These are phyloP conservation scores for Leccinum ochraceum DNA, from an alignment of 768 basidiomycete species.

Conservation along the genomic window DNA sequence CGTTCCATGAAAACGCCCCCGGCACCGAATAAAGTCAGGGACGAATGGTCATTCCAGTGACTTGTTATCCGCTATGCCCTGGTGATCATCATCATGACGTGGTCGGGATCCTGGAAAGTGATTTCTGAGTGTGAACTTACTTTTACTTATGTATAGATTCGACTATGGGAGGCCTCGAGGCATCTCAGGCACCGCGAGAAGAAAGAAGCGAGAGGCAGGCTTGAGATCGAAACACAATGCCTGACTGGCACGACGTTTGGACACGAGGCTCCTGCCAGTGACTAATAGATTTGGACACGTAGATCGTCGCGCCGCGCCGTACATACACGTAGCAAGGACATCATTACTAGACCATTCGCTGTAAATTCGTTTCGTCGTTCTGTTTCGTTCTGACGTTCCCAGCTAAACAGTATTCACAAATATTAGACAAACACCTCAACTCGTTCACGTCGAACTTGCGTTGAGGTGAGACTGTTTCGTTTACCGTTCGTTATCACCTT, in stretches of 20 bases:
- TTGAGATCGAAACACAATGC: background rate
- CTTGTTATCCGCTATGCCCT: background rate
- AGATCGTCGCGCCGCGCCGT: background rate
- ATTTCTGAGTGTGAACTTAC: background rate
- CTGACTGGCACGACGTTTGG: background rate
- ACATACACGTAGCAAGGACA: no score
- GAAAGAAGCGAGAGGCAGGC: background rate
- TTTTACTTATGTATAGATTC: background rate
- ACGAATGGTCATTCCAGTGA: background rate
- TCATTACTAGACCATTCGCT: background rate
- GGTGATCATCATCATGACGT: background rate
- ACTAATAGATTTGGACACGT: background rate
- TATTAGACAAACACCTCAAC: background rate
- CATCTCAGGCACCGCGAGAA: constrained; percentile 1
- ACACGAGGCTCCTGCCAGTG: background rate
- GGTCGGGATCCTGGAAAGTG: background rate
- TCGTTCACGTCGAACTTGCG: background rate
- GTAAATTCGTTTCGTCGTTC: background rate
- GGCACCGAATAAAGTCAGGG: background rate
- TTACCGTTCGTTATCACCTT: background rate
- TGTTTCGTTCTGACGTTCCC: background rate
- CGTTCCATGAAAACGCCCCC: background rate
- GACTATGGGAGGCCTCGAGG: background rate
- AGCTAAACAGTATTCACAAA: background rate
- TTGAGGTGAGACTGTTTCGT: background rate